These are phyloP conservation scores for Apodospora peruviana DNA, from an alignment of 495 filamentous ascomycete species.

Conservation along the genomic window DNA sequence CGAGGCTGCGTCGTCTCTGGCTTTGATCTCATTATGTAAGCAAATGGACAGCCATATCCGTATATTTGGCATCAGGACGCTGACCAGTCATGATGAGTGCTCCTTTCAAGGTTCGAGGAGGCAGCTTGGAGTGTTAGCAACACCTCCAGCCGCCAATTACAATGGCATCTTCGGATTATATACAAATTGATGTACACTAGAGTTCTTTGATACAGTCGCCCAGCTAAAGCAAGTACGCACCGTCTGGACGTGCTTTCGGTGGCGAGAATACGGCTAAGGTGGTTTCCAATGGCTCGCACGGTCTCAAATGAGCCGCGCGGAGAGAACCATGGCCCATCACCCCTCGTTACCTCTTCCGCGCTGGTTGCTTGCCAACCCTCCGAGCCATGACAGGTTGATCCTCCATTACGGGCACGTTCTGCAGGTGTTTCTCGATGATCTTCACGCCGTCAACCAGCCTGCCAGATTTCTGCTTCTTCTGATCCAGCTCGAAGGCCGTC, in stretches of 20 bases:
- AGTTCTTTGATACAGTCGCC: constrained; percentile 12
- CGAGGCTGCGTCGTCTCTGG: too few species aligned
- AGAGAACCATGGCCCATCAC: background rate
- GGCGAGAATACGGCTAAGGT: background rate
- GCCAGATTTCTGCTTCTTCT: constrained; percentile 38
- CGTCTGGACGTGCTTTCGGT: background rate
- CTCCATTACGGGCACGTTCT: constrained; percentile 4
- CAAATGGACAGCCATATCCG: too few species aligned
- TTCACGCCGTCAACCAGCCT: constrained; percentile 50
- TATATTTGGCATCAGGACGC: too few species aligned
- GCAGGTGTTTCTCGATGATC: constrained; percentile 41
- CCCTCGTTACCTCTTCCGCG: background rate
- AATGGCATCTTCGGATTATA: constrained; percentile 6
- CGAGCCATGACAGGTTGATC: constrained; percentile 3
- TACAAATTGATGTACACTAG: constrained; percentile 12
- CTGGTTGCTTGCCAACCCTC: constrained; percentile 1
- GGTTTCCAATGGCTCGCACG: background rate
- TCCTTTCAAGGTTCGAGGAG: too few species aligned
- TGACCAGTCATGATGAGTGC: too few species aligned
- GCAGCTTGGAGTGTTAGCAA: too few species aligned
- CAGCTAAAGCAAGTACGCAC: too few species aligned
- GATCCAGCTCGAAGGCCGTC: constrained; percentile 42
- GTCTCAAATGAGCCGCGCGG: background rate
- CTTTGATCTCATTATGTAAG: too few species aligned
- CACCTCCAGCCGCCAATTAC: too few species aligned